Conservation (phyloP, 768 basidiomycete species). For the Suillus sp. region DNA sequence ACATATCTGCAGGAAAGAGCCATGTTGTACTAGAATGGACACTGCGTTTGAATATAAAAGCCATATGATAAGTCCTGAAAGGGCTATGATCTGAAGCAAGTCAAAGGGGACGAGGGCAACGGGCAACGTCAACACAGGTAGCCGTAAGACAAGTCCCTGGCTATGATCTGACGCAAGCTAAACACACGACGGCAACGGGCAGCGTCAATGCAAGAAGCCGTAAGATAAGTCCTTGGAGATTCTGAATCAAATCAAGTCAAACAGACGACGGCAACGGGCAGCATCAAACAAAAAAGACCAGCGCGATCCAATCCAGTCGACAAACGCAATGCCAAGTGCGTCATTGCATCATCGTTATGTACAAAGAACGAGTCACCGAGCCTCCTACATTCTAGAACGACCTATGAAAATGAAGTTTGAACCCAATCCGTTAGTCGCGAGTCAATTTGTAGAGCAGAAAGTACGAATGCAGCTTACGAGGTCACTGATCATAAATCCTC, state of each 20-base stretch:
- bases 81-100: neutral
- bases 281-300: neutral
- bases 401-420: neutral
- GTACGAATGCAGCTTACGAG: neutral
- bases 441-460: neutral
- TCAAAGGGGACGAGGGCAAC: neutral
- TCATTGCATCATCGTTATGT: neutral
- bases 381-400: neutral
- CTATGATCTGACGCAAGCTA: neutral
- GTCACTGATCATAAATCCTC: neutral
- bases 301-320: neutral
- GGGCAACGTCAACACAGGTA: neutral
- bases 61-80: neutral
- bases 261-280: neutral
- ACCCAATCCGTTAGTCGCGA: neutral
- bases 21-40: neutral
- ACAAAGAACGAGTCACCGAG: neutral
- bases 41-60: neutral
- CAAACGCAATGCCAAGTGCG: neutral
- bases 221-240: neutral
- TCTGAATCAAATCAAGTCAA: neutral
- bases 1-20: constrained; percentile 4
- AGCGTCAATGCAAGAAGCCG: neutral
- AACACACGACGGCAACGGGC: neutral
- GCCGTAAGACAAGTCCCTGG: neutral